A percentile compares a stretch with the other conserved stretches of the same genome.
phyloP scores from a whole-genome alignment of 371 early-diverging fungal species.

The Zychaea mexicana region DNA sequence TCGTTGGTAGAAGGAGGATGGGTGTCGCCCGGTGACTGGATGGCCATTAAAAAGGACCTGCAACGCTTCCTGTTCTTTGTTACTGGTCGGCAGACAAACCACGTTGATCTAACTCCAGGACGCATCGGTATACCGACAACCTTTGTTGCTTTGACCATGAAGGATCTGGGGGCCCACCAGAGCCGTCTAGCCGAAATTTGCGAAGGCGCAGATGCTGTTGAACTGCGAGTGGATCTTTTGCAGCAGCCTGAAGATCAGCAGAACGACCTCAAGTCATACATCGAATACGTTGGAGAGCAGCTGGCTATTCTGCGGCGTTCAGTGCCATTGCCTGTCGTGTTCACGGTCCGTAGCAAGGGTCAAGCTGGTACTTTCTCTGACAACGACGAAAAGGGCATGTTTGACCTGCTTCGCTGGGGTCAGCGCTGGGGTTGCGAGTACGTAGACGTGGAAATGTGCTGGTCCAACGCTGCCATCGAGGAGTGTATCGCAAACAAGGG shows the following conservation, averaged over 20 bases:
- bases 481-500: conserved; percentile 58
- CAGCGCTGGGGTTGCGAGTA: conserved; percentile 92
- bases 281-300: conserved; percentile 78
- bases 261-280: conserved; percentile 31
- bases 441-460: conserved; percentile 86
- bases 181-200: conserved; percentile 59
- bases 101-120: conserved; percentile 29
- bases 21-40: conserved; percentile 58
- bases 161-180: conserved; percentile 62
- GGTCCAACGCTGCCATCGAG: conserved; percentile 43
- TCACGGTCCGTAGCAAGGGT: conserved; percentile 85
- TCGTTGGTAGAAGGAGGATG: conserved; percentile 39
- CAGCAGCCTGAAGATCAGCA: conserved; percentile 36
- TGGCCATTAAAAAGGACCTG: conserved; percentile 71
- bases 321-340: conserved; percentile 82
- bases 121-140: conserved; percentile 60
- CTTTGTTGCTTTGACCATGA: conserved; percentile 89
- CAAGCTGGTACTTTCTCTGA: conserved; percentile 92
- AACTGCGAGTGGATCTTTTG: conserved; percentile 92
- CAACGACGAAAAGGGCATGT: conserved; percentile 59
- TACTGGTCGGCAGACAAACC: conserved; percentile 52
- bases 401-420: conserved; percentile 69
- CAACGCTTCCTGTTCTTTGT: conserved; percentile 67
- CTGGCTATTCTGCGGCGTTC: conserved; percentile 76
- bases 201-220: conserved; percentile 88